A percentile compares a stretch with the other conserved stretches of the same genome.
Evolutionary conservation across 768 basidiomycete genomes (phyloP).

Genomic region (Lactarius sp.): DNA sequence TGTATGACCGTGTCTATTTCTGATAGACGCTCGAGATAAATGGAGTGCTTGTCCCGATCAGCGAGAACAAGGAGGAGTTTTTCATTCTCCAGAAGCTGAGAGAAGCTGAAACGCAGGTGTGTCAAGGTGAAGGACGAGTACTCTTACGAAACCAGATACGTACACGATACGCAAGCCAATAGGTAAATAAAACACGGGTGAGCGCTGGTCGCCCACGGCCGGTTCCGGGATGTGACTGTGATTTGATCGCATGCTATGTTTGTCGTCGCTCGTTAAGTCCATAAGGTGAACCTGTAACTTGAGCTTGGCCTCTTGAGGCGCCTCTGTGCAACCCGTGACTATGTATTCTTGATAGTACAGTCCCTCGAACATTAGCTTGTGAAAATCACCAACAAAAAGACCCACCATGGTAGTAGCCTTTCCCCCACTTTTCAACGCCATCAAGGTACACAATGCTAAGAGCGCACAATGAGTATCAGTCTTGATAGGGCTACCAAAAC

Average conservation of each 20-base stretch:
- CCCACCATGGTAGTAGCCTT: background rate
- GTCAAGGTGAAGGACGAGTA: background rate
- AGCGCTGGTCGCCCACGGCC: background rate
- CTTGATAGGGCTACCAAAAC: background rate
- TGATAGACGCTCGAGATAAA: conserved; percentile 14
- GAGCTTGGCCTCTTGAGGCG: background rate
- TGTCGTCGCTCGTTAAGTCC: conserved; percentile 9
- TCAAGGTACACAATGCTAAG: background rate
- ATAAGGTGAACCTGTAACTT: background rate
- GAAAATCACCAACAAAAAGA: background rate
- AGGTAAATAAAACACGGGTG: conserved; percentile 2
- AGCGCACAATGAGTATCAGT: background rate
- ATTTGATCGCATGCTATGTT: conserved; percentile 8
- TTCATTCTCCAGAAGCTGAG: conserved; percentile 17
- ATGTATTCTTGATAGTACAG: background rate
- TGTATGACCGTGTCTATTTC: conserved; percentile 1
- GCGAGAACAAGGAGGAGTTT: conserved; percentile 13
- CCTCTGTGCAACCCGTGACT: background rate
- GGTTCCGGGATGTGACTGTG: conserved; percentile 5
- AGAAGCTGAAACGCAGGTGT: conserved; percentile 4
- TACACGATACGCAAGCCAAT: conserved; percentile 5
- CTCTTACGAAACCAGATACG: background rate
- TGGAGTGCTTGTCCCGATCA: background rate
- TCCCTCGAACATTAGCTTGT: background rate
- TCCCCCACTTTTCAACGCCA: background rate